These are phyloP conservation scores for Nicotiana benthamiana DNA, from an alignment of 257 asterid genomes.

Conservation along the genomic window DNA sequence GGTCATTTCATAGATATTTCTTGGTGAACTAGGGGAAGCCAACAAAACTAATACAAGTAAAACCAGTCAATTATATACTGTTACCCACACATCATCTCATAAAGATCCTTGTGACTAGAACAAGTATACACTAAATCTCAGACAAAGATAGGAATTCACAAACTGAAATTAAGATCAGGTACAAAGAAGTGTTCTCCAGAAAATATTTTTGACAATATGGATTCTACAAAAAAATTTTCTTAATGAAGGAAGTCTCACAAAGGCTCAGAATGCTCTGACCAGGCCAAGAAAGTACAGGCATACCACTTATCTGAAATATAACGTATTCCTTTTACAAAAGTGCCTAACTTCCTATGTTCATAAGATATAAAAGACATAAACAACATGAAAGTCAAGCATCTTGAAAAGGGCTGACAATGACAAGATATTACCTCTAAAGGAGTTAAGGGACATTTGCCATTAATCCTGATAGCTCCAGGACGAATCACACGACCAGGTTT, in stretches of 20 bases:
- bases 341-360: neutral
- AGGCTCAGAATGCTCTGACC: neutral
- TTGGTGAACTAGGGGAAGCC: neutral
- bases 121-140: neutral
- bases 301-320: neutral
- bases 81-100: neutral
- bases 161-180: neutral
- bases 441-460: constrained; percentile 91
- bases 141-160: neutral
- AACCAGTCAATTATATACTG: neutral
- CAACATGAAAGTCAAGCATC: neutral
- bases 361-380: neutral
- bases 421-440: constrained; percentile 76
- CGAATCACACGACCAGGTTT: constrained; percentile 82
- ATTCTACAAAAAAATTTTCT: neutral
- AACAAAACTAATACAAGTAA: neutral
- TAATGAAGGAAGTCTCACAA: neutral
- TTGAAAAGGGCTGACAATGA: neutral
- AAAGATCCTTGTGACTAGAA: neutral
- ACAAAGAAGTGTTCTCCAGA: neutral
- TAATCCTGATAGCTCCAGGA: constrained; percentile 82
- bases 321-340: neutral
- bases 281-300: neutral
- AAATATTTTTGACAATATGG: neutral
- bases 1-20: neutral